These are phyloP conservation scores for Verticillium albo-atrum DNA, from an alignment of 2,329 filamentous ascomycete genomes.

Conservation along the genomic window DNA sequence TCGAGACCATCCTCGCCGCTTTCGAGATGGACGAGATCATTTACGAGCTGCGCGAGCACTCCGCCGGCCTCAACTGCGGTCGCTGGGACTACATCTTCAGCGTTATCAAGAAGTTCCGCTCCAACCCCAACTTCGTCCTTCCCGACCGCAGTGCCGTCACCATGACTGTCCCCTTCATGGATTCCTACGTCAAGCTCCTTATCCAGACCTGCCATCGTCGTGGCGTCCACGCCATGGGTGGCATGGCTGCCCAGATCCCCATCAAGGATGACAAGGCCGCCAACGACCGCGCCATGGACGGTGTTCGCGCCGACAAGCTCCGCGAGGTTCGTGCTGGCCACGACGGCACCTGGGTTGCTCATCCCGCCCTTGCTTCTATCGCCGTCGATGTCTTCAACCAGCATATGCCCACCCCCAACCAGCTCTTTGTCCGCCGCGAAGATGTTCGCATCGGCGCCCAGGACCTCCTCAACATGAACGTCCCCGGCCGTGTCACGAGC, in stretches of 20 bases:
- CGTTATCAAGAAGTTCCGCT: constrained; percentile 91
- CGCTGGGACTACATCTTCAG: constrained; percentile 96
- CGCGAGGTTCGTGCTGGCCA: constrained; percentile 84
- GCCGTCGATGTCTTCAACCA: constrained; percentile 86
- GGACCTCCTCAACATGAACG: constrained; percentile 97
- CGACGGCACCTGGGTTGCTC: constrained; percentile 86
- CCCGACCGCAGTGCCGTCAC: constrained; percentile 81
- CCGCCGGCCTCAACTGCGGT: constrained; percentile 84
- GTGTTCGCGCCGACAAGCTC: constrained; percentile 80
- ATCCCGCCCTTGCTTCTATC: constrained; percentile 77
- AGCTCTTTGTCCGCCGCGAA: constrained; percentile 80
- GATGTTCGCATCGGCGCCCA: constrained; percentile 83
- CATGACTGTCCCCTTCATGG: constrained; percentile 92
- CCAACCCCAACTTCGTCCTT: constrained; percentile 79
- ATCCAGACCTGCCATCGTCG: constrained; percentile 90
- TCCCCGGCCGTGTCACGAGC: constrained; percentile 87
- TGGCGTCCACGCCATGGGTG: constrained; percentile 87
- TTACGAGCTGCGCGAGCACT: constrained; percentile 88
- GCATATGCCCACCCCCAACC: constrained; percentile 90
- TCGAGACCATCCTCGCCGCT: constrained; percentile 86
- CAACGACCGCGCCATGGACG: constrained; percentile 83
- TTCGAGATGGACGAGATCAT: constrained; percentile 99
- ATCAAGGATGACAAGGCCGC: constrained; percentile 82
- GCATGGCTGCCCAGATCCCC: constrained; percentile 90
- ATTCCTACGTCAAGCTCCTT: constrained; percentile 78